phyloP scores from a whole-genome alignment of 1,284 basidiomycete genomes.

The Cutaneotrichosporon cavernicola region DNA sequence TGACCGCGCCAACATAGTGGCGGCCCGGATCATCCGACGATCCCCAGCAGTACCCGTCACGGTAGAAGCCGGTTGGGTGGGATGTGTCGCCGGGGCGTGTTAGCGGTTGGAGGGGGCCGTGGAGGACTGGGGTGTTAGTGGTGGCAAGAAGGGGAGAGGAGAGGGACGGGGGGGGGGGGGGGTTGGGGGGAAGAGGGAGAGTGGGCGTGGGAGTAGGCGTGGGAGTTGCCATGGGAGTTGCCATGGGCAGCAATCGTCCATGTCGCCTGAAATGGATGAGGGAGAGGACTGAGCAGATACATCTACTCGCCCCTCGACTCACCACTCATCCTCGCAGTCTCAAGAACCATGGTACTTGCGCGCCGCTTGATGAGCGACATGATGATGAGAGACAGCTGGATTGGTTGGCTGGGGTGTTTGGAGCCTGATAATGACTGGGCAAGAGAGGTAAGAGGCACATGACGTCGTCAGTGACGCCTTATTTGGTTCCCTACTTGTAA shows the following conservation, averaged over 20 bases:
- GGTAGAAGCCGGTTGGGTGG: constrained; percentile 45
- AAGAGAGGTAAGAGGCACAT: too few species aligned
- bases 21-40: constrained; percentile 37
- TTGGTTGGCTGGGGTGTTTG: not conserved
- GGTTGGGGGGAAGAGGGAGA: not conserved
- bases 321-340: constrained; percentile 42
- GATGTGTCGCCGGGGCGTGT: constrained; percentile 36
- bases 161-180: not conserved
- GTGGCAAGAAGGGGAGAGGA: not conserved
- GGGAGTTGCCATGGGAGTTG: not conserved
- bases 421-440: not conserved
- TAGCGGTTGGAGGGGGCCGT: constrained; percentile 42
- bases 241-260: not conserved
- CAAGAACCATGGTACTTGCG: constrained; percentile 43
- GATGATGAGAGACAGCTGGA: not conserved
- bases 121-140: constrained; percentile 32
- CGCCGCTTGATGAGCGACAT: not conserved
- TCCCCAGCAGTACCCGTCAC: constrained; percentile 50
- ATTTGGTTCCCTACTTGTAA: not conserved
- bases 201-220: not conserved
- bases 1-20: constrained; percentile 47
- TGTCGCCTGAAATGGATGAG: not conserved
- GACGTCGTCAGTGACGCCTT: not conserved
- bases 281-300: not conserved
- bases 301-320: constrained; percentile 1